These are phyloP conservation scores for Dioscorea dumetorum DNA, from an alignment of 106 monocot species.

Conservation along the genomic window DNA sequence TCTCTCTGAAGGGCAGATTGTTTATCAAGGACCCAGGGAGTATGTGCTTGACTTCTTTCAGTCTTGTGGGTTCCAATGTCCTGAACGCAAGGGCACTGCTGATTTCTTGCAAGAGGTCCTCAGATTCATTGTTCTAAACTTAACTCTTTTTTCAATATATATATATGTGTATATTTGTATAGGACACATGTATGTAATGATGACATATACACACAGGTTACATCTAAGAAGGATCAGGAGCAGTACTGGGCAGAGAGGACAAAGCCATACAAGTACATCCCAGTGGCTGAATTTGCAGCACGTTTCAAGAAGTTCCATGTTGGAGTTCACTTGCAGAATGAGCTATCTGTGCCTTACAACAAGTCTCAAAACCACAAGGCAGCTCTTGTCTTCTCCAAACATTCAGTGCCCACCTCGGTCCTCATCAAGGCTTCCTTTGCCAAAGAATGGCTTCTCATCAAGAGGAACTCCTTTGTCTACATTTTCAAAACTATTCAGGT, in stretches of 20 bases:
- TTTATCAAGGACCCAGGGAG: conserved; percentile 78
- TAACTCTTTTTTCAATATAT: too few relatives aligned
- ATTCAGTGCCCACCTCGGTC: conserved; percentile 36
- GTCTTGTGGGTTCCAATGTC: conserved; percentile 62
- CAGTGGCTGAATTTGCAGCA: conserved; percentile 50
- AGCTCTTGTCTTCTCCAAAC: conserved; percentile 41
- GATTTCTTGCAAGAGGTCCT: conserved; percentile 83
- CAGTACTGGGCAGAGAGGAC: conserved; percentile 70
- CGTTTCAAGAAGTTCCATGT: conserved; percentile 39
- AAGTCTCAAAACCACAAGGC: conserved; percentile 44
- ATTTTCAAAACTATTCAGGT: conserved; percentile 72
- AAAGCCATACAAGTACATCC: conserved; percentile 51
- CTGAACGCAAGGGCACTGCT: conserved; percentile 72
- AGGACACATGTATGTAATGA: too few relatives aligned
- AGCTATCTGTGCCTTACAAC: conserved; percentile 50
- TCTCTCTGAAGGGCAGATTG: conserved; percentile 78
- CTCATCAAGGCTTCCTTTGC: conserved; percentile 63
- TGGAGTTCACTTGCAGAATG: conserved; percentile 38
- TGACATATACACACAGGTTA: conserved; percentile 31
- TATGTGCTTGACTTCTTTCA: conserved; percentile 64
- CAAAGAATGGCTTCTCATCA: conserved; percentile 82
- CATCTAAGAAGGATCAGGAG: conserved; percentile 80
- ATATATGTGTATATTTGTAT: too few relatives aligned
- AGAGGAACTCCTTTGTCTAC: conserved; percentile 70
- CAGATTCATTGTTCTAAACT: too few relatives aligned